Evolutionary conservation across 2,329 filamentous ascomycete species (phyloP).

Genomic region (Amauroascus niger): DNA sequence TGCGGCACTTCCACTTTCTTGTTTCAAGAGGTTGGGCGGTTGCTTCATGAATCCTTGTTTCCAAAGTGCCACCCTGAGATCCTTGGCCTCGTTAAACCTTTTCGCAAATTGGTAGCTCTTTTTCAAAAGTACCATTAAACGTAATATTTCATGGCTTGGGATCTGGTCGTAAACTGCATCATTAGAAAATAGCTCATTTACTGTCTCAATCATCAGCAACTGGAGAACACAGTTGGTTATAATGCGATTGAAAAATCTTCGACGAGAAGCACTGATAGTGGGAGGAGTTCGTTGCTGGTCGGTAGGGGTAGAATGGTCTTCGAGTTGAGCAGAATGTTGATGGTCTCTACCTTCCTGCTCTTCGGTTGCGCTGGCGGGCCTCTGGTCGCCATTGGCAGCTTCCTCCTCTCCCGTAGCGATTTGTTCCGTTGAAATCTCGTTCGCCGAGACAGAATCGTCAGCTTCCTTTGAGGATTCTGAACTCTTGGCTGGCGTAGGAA

Average conservation of each 20-base stretch:
- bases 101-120: constrained; percentile 95
- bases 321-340: constrained; percentile 46
- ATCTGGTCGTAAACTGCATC: constrained; percentile 91
- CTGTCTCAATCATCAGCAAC: constrained; percentile 97
- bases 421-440: constrained; percentile 19
- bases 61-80: constrained; percentile 88
- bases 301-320: constrained; percentile 76
- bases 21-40: constrained; percentile 92
- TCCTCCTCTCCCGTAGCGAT: constrained; percentile 24
- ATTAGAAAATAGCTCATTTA: constrained; percentile 97
- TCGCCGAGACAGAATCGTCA: constrained; percentile 22
- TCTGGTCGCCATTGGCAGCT: constrained; percentile 12
- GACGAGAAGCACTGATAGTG: constrained; percentile 82
- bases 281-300: constrained; percentile 77
- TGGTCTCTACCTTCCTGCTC: constrained; percentile 24
- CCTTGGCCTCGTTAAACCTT: constrained; percentile 95
- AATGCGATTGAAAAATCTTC: constrained; percentile 97
- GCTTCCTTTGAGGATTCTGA: constrained; percentile 22
- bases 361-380: constrained; percentile 8
- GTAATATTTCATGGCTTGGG: constrained; percentile 76
- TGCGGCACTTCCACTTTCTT: constrained; percentile 83
- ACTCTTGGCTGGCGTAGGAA: constrained; percentile 35
- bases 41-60: constrained; percentile 99
- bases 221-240: constrained; percentile 97
- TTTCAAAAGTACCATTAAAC: constrained; percentile 88